Percentiles rank a stretch among this genome's conserved stretches.
These are phyloP conservation scores for Carallia brachiata DNA, from an alignment of 345 rosid species.

Conservation along the genomic window DNA sequence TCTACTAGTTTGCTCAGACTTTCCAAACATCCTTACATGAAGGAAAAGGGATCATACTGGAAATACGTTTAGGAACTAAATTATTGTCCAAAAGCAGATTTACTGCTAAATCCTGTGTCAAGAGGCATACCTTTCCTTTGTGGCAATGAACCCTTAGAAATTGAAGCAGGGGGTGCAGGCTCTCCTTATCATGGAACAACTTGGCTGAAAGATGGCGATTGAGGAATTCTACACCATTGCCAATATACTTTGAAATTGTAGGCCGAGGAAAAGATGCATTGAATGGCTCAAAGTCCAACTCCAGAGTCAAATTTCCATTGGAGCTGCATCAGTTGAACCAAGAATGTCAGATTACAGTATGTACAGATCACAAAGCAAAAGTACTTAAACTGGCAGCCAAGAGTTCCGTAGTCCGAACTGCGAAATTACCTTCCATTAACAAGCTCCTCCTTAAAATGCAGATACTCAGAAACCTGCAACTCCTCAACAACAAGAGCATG, in stretches of 20 bases:
- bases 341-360: neutral
- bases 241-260: conserved; percentile 70
- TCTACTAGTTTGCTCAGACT: no score
- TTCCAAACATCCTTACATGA: no score
- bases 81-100: neutral
- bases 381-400: neutral
- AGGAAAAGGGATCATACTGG: no score
- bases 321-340: conserved; percentile 27
- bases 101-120: neutral
- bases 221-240: conserved; percentile 89
- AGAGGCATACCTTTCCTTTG: conserved; percentile 55
- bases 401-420: neutral
- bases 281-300: conserved; percentile 89
- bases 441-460: conserved; percentile 85
- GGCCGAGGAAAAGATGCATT: conserved; percentile 78
- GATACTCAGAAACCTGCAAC: conserved; percentile 66
- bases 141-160: conserved; percentile 66
- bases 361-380: neutral
- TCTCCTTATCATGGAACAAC: conserved; percentile 84
- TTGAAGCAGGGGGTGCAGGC: conserved; percentile 74
- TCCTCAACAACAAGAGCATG: conserved; percentile 76
- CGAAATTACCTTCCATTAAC: conserved; percentile 69
- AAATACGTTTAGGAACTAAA: neutral
- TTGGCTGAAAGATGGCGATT: conserved; percentile 87
- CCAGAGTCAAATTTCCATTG: conserved; percentile 72